Evolutionary conservation across 805 yeast species (phyloP).

Genomic region (Metschnikowia cubensis): DNA sequence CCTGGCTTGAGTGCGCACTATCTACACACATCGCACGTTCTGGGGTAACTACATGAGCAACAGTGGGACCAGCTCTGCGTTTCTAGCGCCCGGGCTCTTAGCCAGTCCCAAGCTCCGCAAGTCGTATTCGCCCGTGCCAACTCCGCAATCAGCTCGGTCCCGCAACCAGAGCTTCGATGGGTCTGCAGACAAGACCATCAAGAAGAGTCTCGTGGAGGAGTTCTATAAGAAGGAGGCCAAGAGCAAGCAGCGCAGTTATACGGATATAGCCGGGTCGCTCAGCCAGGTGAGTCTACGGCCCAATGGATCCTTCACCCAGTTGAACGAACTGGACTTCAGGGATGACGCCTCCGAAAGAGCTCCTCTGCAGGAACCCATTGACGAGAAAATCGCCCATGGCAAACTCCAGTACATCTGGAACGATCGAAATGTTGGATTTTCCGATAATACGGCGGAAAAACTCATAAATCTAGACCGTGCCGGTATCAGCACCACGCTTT

Average conservation of each 20-base stretch:
- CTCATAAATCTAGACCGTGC: slow-evolving; percentile 3
- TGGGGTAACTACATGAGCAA: slow-evolving; percentile 3
- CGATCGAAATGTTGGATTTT: slow-evolving; percentile 3
- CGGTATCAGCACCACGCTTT: slow-evolving; percentile 5
- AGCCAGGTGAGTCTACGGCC: neutral
- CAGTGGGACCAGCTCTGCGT: neutral
- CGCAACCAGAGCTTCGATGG: neutral
- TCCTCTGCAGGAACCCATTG: neutral
- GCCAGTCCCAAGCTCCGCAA: slow-evolving; percentile 3
- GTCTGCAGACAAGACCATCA: slow-evolving; percentile 15
- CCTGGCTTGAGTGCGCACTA: too few relatives aligned
- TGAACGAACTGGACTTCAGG: neutral
- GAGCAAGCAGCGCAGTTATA: slow-evolving; percentile 5
- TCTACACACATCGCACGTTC: neutral
- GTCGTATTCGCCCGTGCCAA: neutral
- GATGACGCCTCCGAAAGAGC: neutral
- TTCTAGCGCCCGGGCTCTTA: slow-evolving; percentile 4
- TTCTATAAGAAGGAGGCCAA: slow-evolving; percentile 29
- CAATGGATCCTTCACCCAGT: neutral
- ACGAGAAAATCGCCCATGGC: neutral
- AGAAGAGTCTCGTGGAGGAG: slow-evolving; percentile 39
- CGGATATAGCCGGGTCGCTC: neutral
- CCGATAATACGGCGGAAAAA: neutral
- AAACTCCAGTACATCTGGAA: slow-evolving; percentile 1
- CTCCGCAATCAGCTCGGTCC: neutral